Conservation (phyloP, 129 eudicot genomes). For the Artemisia argyi region DNA sequence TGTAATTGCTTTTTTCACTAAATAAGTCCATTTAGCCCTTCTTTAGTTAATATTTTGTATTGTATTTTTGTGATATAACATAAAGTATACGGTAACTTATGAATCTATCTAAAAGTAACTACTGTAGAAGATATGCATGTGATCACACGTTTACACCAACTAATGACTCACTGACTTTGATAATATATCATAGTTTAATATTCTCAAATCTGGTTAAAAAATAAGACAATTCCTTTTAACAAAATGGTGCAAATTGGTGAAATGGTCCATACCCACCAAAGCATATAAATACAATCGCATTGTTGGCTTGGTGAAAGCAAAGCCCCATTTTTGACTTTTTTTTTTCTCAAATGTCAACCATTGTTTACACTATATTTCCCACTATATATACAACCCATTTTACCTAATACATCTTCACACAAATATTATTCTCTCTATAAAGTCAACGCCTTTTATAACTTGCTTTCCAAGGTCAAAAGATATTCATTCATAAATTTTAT, state of each 20-base stretch:
- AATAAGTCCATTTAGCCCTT: too few species aligned
- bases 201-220: neutral
- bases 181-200: neutral
- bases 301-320: slow-evolving; percentile 41
- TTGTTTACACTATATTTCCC: slow-evolving; percentile 15
- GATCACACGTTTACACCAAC: neutral
- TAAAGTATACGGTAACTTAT: too few species aligned
- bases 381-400: slow-evolving; percentile 1
- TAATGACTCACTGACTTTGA: neutral
- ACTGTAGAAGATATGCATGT: neutral
- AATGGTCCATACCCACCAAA: slow-evolving; percentile 31
- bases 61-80: too few species aligned
- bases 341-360: slow-evolving; percentile 27
- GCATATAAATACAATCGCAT: slow-evolving; percentile 33
- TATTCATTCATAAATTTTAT: neutral
- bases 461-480: too few species aligned
- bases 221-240: neutral
- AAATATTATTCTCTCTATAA: slow-evolving; percentile 14
- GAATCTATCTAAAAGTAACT: neutral
- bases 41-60: too few species aligned
- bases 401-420: neutral
- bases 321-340: slow-evolving; percentile 29
- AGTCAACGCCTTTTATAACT: slow-evolving; percentile 20
- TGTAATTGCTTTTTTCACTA: too few species aligned
- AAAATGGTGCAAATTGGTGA: slow-evolving; percentile 8